Percentiles rank a stretch among this genome's conserved stretches.
Conservation (phyloP, 257 asterid species). For the Jasminum sambac region DNA sequence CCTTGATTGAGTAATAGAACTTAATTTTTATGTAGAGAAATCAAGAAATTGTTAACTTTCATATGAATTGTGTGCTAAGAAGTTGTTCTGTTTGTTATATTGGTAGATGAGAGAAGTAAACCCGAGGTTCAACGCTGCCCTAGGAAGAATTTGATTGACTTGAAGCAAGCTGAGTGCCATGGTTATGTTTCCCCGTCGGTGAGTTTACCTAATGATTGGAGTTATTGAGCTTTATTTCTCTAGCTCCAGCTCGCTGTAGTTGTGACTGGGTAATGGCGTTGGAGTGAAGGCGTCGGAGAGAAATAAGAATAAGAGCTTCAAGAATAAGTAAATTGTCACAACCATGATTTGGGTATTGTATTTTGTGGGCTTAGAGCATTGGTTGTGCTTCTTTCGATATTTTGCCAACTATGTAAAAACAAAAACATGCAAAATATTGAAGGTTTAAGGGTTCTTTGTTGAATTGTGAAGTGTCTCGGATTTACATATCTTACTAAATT, state of each 20-base stretch:
- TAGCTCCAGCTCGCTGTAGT: neutral
- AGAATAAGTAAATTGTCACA: neutral
- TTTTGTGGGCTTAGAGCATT: conserved; percentile 9
- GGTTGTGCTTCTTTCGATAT: neutral
- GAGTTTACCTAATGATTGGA: conserved; percentile 13
- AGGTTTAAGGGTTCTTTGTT: neutral
- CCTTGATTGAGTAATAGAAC: too few species aligned
- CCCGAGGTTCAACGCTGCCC: conserved; percentile 19
- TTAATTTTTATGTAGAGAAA: too few species aligned
- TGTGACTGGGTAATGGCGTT: neutral
- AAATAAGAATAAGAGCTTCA: neutral
- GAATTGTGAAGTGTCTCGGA: neutral
- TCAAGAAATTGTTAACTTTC: too few species aligned
- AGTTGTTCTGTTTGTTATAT: neutral
- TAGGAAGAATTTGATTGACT: conserved; percentile 16
- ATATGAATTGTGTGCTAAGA: neutral
- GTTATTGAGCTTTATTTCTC: conserved; percentile 11
- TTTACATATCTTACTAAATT: too few species aligned
- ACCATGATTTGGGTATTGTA: neutral
- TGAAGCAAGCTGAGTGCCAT: conserved; percentile 16
- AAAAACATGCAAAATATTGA: neutral
- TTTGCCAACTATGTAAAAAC: conserved; percentile 2
- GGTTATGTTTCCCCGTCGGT: conserved; percentile 3
- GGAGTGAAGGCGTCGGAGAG: neutral
- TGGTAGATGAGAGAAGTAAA: conserved; percentile 10